These are phyloP conservation scores for Moringa oleifera DNA, from an alignment of 345 rosid genomes.

Conservation along the genomic window DNA sequence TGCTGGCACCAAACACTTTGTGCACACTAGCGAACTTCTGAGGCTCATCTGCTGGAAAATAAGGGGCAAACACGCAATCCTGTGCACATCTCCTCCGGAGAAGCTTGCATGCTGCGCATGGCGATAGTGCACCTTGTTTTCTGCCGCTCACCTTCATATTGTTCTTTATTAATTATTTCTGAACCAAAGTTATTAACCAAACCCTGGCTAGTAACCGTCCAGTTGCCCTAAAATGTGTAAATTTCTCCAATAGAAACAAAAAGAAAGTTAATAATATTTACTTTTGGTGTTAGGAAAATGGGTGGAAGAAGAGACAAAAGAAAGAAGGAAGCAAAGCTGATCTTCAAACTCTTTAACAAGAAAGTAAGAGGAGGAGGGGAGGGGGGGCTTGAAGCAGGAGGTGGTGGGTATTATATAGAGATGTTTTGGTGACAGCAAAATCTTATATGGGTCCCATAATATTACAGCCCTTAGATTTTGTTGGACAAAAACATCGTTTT, in stretches of 20 bases:
- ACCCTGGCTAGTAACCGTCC: no score
- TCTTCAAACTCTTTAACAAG: no score
- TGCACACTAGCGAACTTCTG: conserved; percentile 86
- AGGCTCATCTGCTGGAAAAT: conserved; percentile 85
- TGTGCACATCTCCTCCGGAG: conserved; percentile 76
- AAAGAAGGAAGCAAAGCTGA: no score
- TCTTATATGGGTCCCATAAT: conserved; percentile 41
- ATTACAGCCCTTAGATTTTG: conserved; percentile 41
- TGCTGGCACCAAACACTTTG: conserved; percentile 95
- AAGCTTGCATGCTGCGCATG: conserved; percentile 93
- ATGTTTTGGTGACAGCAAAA: conserved; percentile 21
- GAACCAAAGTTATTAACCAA: no score
- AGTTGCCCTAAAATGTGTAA: no score
- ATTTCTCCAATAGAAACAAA: no score
- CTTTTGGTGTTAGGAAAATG: no score
- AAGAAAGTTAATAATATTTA: no score
- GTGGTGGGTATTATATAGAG: conserved; percentile 36
- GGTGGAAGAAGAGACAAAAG: no score
- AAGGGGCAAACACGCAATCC: conserved; percentile 83
- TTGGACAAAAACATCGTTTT: conserved; percentile 40
- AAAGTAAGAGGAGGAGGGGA: background rate
- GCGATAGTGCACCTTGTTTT: conserved; percentile 55
- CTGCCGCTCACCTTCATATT: conserved; percentile 45
- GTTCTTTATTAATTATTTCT: background rate
- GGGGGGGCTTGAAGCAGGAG: conserved; percentile 15